These are phyloP conservation scores for Solanum okadae DNA, from an alignment of 257 asterid genomes.

Conservation along the genomic window DNA sequence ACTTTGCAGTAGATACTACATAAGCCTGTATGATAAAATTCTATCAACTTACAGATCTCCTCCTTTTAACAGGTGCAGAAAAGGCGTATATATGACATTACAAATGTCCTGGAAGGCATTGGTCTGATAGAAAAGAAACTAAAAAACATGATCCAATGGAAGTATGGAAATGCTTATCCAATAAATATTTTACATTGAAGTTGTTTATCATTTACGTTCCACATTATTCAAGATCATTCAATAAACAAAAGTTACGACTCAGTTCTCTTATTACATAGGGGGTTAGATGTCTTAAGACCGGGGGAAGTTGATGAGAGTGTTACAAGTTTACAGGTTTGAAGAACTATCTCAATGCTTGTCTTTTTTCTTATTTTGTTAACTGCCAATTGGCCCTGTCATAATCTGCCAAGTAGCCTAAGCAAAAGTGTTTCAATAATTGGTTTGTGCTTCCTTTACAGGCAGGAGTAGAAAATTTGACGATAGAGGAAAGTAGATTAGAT, in stretches of 20 bases:
- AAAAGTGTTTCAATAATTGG: background rate
- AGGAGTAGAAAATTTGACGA: constrained; percentile 22
- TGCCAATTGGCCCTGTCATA: background rate
- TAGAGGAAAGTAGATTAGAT: constrained; percentile 27
- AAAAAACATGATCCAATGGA: constrained; percentile 95
- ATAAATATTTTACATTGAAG: background rate
- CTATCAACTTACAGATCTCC: constrained; percentile 14
- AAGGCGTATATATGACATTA: constrained; percentile 94
- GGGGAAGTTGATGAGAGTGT: constrained; percentile 70
- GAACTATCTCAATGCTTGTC: background rate
- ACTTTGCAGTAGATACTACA: constrained; percentile 3
- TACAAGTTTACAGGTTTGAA: constrained; percentile 64
- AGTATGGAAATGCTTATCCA: constrained; percentile 42
- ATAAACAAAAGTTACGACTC: constrained; percentile 13
- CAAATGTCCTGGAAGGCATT: constrained; percentile 94
- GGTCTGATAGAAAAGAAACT: constrained; percentile 94
- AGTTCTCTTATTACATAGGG: constrained; percentile 38
- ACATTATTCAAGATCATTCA: constrained; percentile 1
- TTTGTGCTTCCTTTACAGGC: constrained; percentile 14
- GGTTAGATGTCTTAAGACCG: constrained; percentile 65
- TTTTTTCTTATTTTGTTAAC: background rate
- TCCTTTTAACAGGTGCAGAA: constrained; percentile 69
- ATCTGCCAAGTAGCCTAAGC: background rate
- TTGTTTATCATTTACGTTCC: background rate
- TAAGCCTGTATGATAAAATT: constrained; percentile 1